phyloP scores from a whole-genome alignment of 73 alveolate species.

The Blepharisma japonicum region DNA sequence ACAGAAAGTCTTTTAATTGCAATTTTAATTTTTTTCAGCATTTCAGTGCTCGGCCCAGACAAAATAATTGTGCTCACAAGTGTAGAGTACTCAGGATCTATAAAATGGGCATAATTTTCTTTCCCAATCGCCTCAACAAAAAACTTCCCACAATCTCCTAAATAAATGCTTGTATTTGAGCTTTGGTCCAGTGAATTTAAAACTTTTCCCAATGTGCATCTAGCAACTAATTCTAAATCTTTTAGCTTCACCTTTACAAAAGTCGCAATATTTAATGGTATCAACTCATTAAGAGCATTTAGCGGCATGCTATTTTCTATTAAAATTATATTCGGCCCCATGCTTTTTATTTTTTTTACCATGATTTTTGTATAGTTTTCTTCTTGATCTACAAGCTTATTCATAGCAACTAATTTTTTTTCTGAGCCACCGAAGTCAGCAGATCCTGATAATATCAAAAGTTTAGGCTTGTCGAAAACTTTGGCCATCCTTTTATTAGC shows the following conservation, averaged over 20 bases:
- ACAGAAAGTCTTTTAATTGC: neutral
- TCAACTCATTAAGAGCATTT: neutral
- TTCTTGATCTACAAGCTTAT: conserved; percentile 8
- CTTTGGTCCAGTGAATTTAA: neutral
- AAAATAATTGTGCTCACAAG: neutral
- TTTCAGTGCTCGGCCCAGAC: neutral
- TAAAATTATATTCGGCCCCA: neutral
- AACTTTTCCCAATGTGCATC: conserved; percentile 2
- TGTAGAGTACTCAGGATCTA: neutral
- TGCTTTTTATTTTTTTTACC: conserved; percentile 17
- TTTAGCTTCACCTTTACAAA: neutral
- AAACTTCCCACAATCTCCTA: conserved; percentile 11
- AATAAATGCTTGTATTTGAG: neutral
- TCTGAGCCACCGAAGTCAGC: neutral
- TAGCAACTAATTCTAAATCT: neutral
- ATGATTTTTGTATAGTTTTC: neutral
- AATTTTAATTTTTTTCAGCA: neutral
- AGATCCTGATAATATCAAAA: neutral
- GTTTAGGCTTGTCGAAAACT: neutral
- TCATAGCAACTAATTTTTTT: neutral
- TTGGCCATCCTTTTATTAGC: conserved; percentile 14
- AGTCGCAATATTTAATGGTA: neutral
- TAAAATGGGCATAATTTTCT: neutral
- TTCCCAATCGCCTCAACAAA: neutral
- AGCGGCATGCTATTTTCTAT: neutral